phyloP scores from a whole-genome alignment of 2,329 filamentous ascomycete species.

The Chrysosphaeria jannelii region DNA sequence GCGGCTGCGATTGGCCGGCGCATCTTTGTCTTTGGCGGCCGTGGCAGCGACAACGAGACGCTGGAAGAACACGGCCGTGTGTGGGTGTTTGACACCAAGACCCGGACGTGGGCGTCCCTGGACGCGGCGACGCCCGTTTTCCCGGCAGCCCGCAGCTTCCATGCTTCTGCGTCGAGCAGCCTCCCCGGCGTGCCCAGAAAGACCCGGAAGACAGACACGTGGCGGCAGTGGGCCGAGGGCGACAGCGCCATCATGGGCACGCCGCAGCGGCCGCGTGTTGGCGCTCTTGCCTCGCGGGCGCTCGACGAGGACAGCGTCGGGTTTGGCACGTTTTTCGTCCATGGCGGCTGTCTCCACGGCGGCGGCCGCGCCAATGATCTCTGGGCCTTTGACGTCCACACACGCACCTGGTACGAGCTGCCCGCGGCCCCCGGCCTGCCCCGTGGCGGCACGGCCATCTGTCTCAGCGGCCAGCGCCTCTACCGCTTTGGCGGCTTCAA shows the following conservation, averaged over 20 bases:
- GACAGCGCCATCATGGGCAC: conserved; percentile 22
- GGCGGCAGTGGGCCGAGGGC: conserved; percentile 24
- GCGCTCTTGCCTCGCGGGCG: conserved; percentile 23
- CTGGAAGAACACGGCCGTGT: conserved; percentile 45
- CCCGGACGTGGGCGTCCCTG: conserved; percentile 32
- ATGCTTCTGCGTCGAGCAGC: conserved; percentile 23
- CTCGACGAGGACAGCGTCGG: conserved; percentile 30
- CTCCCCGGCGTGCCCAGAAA: conserved; percentile 5
- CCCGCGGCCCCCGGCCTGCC: conserved; percentile 33
- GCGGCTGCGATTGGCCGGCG: conserved; percentile 34
- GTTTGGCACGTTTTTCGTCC: conserved; percentile 39
- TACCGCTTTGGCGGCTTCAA: conserved; percentile 65
- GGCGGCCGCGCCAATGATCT: conserved; percentile 35
- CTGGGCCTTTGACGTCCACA: conserved; percentile 45
- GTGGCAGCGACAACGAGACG: conserved; percentile 38
- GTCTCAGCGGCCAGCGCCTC: conserved; percentile 28
- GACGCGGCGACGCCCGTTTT: conserved; percentile 20
- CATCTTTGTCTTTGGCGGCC: conserved; percentile 59
- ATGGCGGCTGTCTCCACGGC: conserved; percentile 39
- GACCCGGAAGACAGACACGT: conserved; percentile 12
- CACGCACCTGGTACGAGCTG: conserved; percentile 34
- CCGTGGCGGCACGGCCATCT: conserved; percentile 36
- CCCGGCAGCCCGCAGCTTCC: conserved; percentile 41
- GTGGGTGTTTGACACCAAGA: conserved; percentile 42
- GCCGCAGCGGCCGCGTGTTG: conserved; percentile 27